A percentile compares a stretch with the other conserved stretches of the same genome.
Conservation (phyloP, 176 grass and related monocot species). For the Eragrostis curvula region DNA sequence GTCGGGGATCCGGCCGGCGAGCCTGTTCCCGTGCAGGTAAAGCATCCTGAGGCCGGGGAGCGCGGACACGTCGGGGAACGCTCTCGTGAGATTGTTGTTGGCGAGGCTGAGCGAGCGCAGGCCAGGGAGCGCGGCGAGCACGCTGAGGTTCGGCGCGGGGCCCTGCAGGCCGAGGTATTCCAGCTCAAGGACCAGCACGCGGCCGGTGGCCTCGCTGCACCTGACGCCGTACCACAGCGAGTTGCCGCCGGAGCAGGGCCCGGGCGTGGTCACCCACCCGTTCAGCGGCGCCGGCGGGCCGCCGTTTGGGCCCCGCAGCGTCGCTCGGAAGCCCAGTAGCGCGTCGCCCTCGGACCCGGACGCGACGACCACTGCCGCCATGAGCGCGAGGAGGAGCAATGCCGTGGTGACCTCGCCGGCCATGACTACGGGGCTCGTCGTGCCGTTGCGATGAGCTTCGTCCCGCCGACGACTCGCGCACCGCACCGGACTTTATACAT, state of each 20-base stretch:
- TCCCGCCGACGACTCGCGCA: no score
- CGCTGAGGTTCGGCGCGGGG: constrained; percentile 21
- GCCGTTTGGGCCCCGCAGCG: no score
- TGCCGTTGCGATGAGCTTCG: no score
- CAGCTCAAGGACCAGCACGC: constrained; percentile 59
- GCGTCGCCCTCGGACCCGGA: no score
- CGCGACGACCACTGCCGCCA: no score
- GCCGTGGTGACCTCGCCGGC: no score
- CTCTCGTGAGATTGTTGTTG: constrained; percentile 60
- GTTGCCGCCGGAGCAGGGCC: constrained; percentile 19
- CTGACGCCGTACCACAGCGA: constrained; percentile 42
- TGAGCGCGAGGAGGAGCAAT: no score
- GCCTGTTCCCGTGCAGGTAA: constrained; percentile 56
- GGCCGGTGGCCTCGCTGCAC: neutral
- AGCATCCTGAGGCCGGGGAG: constrained; percentile 57
- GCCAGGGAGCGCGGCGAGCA: constrained; percentile 35
- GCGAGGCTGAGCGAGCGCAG: constrained; percentile 78
- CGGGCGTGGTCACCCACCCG: neutral
- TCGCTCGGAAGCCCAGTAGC: no score
- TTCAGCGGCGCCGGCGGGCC: no score
- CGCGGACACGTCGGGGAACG: constrained; percentile 56
- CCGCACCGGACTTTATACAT: no score
- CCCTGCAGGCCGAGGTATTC: constrained; percentile 69
- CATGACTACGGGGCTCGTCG: no score
- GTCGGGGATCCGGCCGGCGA: constrained; percentile 59